Evolutionary conservation across 2,329 filamentous ascomycete genomes (phyloP), one percentile per base, ranked within the genome.

Genomic region (Diaporthe citriasiana): DNA sequence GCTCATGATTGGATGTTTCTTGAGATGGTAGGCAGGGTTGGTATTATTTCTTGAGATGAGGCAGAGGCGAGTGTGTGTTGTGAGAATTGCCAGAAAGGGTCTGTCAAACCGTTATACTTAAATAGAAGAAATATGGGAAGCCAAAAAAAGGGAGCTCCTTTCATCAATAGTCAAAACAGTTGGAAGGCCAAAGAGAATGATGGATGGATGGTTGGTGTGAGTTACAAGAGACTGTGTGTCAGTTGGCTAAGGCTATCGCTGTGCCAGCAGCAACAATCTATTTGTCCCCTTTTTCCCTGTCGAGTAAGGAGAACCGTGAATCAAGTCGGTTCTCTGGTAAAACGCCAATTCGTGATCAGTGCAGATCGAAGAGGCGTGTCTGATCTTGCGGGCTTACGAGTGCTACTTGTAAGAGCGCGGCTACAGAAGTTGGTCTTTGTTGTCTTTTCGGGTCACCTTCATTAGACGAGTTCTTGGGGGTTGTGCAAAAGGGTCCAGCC

Each of bases 221-320:
- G 57, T 66, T 70, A 74, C 72, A 66, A 71, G 59, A 68, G 47
- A 55, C 57, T 73, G 63, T 73, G 57, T 53, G 40, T 65, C 66
- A 56, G 56, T 57, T 71, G 71, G 66, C 42, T 30, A 53, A 56
- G 50, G 50, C 50, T 59, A 70, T 55, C 47, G 40, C 65, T 68
- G 57, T 53, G 45, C 65, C 45, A 70, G 57, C 50, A 73, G 66
- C 59, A 70, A 65, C 57, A 70, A 70, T 70, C 38, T 66, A 53
- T 66, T 38, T 72, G 69, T 69, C 22, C 42, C 51, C 27, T 45
- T 33, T 56, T 69, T 25, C 13, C 65, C 9, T 35, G 33, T n/a
- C 27, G 45, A 71, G 66, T 50, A 40, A 40, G n/a, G 33, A 47
- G 63, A 53, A 68, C 22, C 47, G 47, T 68, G 63, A 53, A 40